Evolutionary conservation across 1,284 basidiomycete species (phyloP).

Genomic region (Leccinum ponderosum): DNA sequence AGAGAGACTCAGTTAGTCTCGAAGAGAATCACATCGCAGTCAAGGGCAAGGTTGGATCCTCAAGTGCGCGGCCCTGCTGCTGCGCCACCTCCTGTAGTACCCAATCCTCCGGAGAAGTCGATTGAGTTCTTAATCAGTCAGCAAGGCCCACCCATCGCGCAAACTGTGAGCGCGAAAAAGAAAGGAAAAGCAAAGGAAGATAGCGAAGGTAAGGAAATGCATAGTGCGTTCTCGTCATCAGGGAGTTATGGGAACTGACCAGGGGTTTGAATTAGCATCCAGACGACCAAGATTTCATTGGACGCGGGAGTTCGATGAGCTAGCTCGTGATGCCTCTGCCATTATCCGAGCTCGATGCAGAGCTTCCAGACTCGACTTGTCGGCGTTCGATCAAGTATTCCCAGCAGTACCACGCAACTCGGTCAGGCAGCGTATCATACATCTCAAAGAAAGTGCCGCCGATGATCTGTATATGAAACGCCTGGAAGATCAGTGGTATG

Average conservation of each 20-base stretch:
- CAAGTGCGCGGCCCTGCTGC: constrained; percentile 16
- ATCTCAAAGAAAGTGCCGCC: constrained; percentile 62
- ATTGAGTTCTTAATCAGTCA: constrained; percentile 54
- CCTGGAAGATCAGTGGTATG: constrained; percentile 80
- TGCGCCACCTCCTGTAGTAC: constrained; percentile 38
- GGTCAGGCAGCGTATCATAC: constrained; percentile 62
- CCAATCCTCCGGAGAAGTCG: constrained; percentile 51
- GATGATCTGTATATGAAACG: constrained; percentile 76
- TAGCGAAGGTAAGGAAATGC: constrained; percentile 25
- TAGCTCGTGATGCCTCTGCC: constrained; percentile 79
- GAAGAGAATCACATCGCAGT: constrained; percentile 39
- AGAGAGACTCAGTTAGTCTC: constrained; percentile 52
- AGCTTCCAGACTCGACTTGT: constrained; percentile 62
- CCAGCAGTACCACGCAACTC: constrained; percentile 67
- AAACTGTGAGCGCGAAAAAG: constrained; percentile 30
- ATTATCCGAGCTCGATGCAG: constrained; percentile 82
- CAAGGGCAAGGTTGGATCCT: constrained; percentile 24
- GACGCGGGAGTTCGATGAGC: constrained; percentile 85
- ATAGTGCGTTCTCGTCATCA: background rate
- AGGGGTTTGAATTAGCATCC: constrained; percentile 21
- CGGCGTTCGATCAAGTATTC: constrained; percentile 77
- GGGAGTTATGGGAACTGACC: constrained; percentile 10
- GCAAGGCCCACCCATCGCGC: constrained; percentile 48
- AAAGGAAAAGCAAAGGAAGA: constrained; percentile 42
- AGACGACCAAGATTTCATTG: constrained; percentile 75